Base-by-base conservation (phyloP, 257 asterid species). In the Euphrasia confusa region DNA sequence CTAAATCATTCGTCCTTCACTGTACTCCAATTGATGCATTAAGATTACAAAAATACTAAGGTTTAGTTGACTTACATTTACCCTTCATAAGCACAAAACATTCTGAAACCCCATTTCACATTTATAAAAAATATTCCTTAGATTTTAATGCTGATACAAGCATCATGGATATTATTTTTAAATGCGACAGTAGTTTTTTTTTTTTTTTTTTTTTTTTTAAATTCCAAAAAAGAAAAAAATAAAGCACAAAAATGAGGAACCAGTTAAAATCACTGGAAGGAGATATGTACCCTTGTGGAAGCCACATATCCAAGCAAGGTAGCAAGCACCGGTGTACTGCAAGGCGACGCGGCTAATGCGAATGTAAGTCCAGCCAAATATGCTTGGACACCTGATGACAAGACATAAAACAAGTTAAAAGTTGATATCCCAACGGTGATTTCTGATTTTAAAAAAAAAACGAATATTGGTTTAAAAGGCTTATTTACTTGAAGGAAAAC, bases 311-410 rank as follows among this genome's bases (percentile, higher is more conserved):
- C 98, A 61, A 91, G 98, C 78, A 91, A 60, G 78, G 87, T 81
- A 53, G 97, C 97, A 44, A 91, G 87, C 50, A 88, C 95, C 5
- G 95, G 94, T 32, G 94, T 87, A 71, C 95, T 91, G 82, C 97
- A 91, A 40, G 97, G 98, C 5, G 97, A 91, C 69, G 98, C 98
- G 69, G 98, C 98, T 73, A 91, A 79, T 72, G 98, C 98, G 81
- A 91, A 91, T 63, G 97, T 86, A 54, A 91, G 95, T 42, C 98
- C 97, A 11, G 95, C 98, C 82, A 91, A 78, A 76, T 91, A 91
- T 40, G 95, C 95, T 78, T 91, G 98, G 33, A 86, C 94, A 71
- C 97, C 97, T 91, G 78, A 58, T 45, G 44, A 15, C 56, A 42
- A 73, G 1, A 11, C 14, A 4, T 13, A 44, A 33, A 48, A 63